These are phyloP conservation scores for Pichia sp. DNA, from an alignment of 1,139 yeast species.

Conservation along the genomic window DNA sequence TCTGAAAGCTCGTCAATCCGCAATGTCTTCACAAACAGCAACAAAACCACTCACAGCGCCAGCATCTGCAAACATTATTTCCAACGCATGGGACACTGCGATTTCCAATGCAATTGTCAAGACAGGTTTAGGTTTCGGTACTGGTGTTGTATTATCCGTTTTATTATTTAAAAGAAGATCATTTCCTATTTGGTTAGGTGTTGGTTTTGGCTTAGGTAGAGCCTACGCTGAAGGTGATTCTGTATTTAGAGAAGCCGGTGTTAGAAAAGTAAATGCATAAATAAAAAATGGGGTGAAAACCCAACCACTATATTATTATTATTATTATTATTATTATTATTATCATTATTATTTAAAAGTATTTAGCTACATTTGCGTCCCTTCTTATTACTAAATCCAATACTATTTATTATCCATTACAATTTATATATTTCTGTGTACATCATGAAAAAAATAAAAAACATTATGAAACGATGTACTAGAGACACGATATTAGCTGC, in stretches of 20 bases:
- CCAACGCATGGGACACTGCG: constrained; percentile 82
- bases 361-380: too few species aligned
- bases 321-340: too few species aligned
- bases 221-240: constrained; percentile 98
- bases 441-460: neutral
- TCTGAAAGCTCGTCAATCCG: too few species aligned
- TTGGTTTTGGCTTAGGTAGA: constrained; percentile 95
- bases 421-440: neutral
- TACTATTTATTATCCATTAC: neutral
- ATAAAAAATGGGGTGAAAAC: too few species aligned
- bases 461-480: too few species aligned
- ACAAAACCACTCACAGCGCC: neutral
- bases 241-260: constrained; percentile 77
- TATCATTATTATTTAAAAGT: too few species aligned
- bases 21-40: constrained; percentile 5
- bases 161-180: constrained; percentile 86
- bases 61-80: constrained; percentile 25
- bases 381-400: too few species aligned
- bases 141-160: constrained; percentile 92
- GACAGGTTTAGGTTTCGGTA: constrained; percentile 96
- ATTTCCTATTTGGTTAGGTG: constrained; percentile 95
- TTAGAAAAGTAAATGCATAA: constrained; percentile 64
- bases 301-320: too few species aligned
- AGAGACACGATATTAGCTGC: too few species aligned
- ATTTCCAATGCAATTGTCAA: constrained; percentile 90